Evolutionary conservation across 257 asterid species (phyloP), one percentile per base, ranked within the genome.

Genomic region (Nicotiana tabacum): DNA sequence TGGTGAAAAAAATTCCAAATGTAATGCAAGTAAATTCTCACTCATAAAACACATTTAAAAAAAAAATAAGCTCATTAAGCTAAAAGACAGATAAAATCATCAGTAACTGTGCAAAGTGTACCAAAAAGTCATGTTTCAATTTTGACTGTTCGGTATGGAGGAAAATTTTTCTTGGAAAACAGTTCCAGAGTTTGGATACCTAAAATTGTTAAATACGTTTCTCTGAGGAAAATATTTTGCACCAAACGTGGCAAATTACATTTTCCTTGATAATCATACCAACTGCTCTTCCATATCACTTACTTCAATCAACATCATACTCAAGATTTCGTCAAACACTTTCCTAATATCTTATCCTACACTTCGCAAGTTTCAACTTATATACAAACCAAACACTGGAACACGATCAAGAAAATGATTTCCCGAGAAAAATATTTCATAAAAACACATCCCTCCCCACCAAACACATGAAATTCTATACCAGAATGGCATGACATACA

Each of bases 1-100:
- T 24, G 37, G 37, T 12, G 6, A 43, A 66, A 81, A 15, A 4
- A 8, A 27, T 77, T 66, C 39, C 78, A 85, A 84, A 89, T 83
- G 77, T 84, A 76, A 35, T 65, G 53, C 6, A 60, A 33, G 51
- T 12, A 12, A 46, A 58, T 21, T 60, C 12, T 58, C 3, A 64
- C 13, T 29, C 7, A 48, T 61, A 66, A 85, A 78, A 21, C 35
- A 77, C 66, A 37, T 3, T 62, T 48, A 7, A 4, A 35, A 66
- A 1, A 61, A 48, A 18, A 10, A 72, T 24, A 46, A 76, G 79
- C 21, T 27, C 39, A 27, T 27, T 48, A 27, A 24, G 15, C 61
- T 13, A 27, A 30, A 58, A 76, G 10, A 72, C 0, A 15, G 33
- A n/a, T 12, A 21, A 70, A 24, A 24, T 58, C 65, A 58, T 18